Evolutionary conservation across 495 filamentous ascomycete species (phyloP).

Genomic region (Aspergillus incahuasiensis): DNA sequence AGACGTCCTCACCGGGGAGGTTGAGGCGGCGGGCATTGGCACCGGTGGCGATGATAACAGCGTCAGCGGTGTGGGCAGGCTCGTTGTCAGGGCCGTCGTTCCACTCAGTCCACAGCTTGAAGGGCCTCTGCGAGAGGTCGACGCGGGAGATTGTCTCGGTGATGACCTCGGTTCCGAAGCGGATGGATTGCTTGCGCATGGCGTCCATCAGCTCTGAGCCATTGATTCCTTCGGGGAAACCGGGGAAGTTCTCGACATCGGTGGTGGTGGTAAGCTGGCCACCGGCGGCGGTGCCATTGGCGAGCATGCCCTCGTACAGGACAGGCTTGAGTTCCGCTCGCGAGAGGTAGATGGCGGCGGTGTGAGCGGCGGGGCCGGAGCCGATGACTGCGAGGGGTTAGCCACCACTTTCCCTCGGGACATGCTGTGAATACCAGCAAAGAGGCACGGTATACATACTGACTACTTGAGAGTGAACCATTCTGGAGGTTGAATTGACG

Average conservation of each 20-base stretch:
- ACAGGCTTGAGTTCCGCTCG: constrained; percentile 86
- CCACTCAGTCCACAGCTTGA: constrained; percentile 88
- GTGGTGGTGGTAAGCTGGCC: constrained; percentile 97
- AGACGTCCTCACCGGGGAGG: constrained; percentile 85
- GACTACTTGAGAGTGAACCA: constrained; percentile 79
- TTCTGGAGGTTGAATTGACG: constrained; percentile 45
- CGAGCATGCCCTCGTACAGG: constrained; percentile 95
- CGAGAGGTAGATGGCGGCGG: constrained; percentile 91
- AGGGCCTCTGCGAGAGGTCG: constrained; percentile 79
- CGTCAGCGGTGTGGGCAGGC: constrained; percentile 74
- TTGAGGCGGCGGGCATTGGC: constrained; percentile 80
- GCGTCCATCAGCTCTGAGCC: constrained; percentile 86
- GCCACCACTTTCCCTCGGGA: constrained; percentile 2
- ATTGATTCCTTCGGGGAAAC: constrained; percentile 83
- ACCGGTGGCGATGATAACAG: constrained; percentile 91
- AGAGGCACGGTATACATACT: constrained; percentile 43
- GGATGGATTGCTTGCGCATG: constrained; percentile 87
- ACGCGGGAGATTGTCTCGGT: constrained; percentile 87
- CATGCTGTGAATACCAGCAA: neutral
- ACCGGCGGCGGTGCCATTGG: constrained; percentile 92
- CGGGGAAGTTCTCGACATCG: constrained; percentile 96
- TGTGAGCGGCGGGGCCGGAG: constrained; percentile 96
- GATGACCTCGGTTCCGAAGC: constrained; percentile 87
- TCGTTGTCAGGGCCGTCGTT: constrained; percentile 61
- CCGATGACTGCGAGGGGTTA: constrained; percentile 56